Evolutionary conservation across 148 eudicot genomes (phyloP).

Genomic region (Dianthus caryophyllus): DNA sequence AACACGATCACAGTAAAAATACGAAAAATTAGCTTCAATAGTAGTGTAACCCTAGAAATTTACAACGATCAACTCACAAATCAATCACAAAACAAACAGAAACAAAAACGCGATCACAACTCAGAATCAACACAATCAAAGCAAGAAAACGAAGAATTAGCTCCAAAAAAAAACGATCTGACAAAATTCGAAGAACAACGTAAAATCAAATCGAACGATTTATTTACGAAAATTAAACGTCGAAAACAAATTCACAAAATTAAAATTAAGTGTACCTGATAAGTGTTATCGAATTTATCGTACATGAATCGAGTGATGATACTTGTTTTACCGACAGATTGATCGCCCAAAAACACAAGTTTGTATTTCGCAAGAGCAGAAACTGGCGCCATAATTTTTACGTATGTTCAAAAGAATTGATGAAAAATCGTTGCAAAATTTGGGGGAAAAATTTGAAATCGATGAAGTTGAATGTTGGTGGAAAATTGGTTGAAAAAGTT

Average conservation of each 20-base stretch:
- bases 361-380: constrained; percentile 52
- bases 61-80: background rate
- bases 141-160: background rate
- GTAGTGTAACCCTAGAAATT: background rate
- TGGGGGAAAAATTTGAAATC: background rate
- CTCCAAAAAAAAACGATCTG: background rate
- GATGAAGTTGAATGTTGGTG: background rate
- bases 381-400: constrained; percentile 42
- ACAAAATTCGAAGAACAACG: constrained; percentile 17
- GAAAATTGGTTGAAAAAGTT: background rate
- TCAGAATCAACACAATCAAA: background rate
- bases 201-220: constrained; percentile 3
- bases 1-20: no score
- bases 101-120: background rate
- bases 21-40: background rate
- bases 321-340: constrained; percentile 51
- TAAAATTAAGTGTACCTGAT: constrained; percentile 29
- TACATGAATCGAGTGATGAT: constrained; percentile 55
- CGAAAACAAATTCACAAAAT: background rate
- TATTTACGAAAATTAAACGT: background rate
- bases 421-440: background rate
- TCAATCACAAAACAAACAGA: background rate
- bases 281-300: constrained; percentile 47
- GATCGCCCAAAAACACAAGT: constrained; percentile 48
- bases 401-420: constrained; percentile 3